These are phyloP conservation scores for Petunia hybrid DNA, from an alignment of 305 asterid genomes.

Conservation along the genomic window DNA sequence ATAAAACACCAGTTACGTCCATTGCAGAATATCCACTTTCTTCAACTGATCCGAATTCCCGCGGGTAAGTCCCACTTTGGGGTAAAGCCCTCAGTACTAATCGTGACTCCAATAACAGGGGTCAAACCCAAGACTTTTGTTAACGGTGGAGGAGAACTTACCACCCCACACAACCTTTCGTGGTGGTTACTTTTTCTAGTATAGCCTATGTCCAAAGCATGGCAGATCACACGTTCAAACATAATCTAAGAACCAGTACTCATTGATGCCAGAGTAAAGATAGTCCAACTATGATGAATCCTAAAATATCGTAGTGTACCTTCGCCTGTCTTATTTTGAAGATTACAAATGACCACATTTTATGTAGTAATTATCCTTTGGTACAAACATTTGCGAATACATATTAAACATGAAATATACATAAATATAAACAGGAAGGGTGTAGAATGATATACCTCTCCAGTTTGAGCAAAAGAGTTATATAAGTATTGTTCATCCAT, in stretches of 20 bases:
- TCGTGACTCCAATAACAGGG: too few species aligned
- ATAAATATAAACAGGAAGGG: too few species aligned
- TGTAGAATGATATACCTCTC: background rate
- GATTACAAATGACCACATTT: too few species aligned
- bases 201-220: background rate
- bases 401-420: too few species aligned
- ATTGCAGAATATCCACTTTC: background rate
- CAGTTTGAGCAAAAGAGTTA: constrained; percentile 35
- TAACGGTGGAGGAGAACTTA: too few species aligned
- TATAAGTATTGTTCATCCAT: constrained; percentile 53
- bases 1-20: constrained; percentile 6
- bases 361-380: too few species aligned
- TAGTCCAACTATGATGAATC: background rate
- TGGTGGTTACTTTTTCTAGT: background rate
- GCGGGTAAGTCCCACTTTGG: too few species aligned
- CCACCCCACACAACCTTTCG: background rate
- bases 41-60: background rate
- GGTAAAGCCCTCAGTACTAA: too few species aligned
- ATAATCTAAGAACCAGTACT: background rate
- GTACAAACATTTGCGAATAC: too few species aligned
- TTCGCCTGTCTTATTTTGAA: too few species aligned
- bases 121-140: too few species aligned
- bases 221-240: background rate
- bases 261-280: background rate
- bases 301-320: background rate